phyloP scores from a whole-genome alignment of 2,329 filamentous ascomycete genomes.

The Parastagonospora nodorum region DNA sequence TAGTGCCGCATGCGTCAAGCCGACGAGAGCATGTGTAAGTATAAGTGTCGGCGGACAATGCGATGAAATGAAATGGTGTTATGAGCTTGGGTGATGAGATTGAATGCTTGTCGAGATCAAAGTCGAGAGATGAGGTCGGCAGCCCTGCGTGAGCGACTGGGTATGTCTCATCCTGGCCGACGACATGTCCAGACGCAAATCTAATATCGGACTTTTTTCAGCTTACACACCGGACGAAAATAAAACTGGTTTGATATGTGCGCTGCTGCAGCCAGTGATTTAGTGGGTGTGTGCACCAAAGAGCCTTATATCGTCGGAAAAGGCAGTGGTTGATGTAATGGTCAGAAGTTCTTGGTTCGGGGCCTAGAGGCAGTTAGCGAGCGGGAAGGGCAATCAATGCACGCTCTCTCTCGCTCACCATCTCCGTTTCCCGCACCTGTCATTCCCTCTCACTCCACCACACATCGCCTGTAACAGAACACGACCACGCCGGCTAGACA shows the following conservation, averaged over 20 bases:
- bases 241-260: too few relatives aligned
- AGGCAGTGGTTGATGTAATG: not conserved
- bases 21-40: too few relatives aligned
- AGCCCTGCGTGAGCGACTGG: not conserved
- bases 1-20: too few relatives aligned
- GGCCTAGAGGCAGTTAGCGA: constrained; percentile 11
- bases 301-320: too few relatives aligned
- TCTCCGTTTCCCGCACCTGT: constrained; percentile 13
- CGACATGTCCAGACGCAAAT: not conserved
- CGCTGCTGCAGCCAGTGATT: too few relatives aligned
- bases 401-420: not conserved
- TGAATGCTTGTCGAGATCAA: not conserved
- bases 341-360: not conserved
- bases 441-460: constrained; percentile 21
- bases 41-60: not conserved
- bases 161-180: not conserved
- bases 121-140: constrained; percentile 2
- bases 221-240: too few relatives aligned
- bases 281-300: too few relatives aligned
- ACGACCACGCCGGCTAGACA: constrained; percentile 10
- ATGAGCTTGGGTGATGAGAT: too few relatives aligned
- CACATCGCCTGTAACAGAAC: constrained; percentile 7
- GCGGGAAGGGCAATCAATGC: constrained; percentile 1
- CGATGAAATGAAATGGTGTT: not conserved
- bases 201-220: not conserved